Base-by-base conservation (phyloP, 2,329 filamentous ascomycete genomes). In the Curvularia hawaiiensis region DNA sequence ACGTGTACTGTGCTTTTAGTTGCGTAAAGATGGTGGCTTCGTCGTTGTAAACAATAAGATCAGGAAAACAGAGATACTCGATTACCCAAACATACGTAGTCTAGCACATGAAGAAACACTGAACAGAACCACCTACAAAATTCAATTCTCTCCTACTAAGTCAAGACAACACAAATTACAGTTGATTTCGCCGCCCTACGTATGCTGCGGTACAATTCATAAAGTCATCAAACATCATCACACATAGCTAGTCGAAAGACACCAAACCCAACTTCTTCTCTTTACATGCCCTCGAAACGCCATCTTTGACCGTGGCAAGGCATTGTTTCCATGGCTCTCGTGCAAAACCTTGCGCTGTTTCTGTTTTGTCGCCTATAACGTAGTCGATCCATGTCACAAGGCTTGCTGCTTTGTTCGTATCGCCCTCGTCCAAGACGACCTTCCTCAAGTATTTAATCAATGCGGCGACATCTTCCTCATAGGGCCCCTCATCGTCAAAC, bases 401-500 rank as follows among this genome's bases (percentile, higher is more conserved):
- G 12, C 84, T 84, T 1, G 86, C 82, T 1, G 85, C 90, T 76
- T 96, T 97, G 5, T 84, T 83, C 77, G 95, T 82, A 72, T 97
- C 88, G 56, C 84, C 81, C 75, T 98, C 95, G 56, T 94, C 88
- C 1, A 78, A 59, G 0, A 97, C 83, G 0, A 98, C 91, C 26
- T 83, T 84, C 5, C 74, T 80, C 30, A 98, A 75, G 74, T 96
- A 98, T 67, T 81, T 84, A 52, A 83, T 85, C 59, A 98, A 80
- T 38, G 93, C 87, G 40, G 83, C 83, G 0, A 94, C 88, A 75
- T 99, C 95, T 56, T 90, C 87, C 0, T 78, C 77, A 75, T 95
- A 92, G 1, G 95, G 95, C 0, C 90, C 92, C 3, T 93, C 89
- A 5, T 81, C 81, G 35, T 76, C 79, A 59, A 94, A 96, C 59